Conservation (phyloP, 495 filamentous ascomycete species). For the Aspergillus carlsbadensis region DNA sequence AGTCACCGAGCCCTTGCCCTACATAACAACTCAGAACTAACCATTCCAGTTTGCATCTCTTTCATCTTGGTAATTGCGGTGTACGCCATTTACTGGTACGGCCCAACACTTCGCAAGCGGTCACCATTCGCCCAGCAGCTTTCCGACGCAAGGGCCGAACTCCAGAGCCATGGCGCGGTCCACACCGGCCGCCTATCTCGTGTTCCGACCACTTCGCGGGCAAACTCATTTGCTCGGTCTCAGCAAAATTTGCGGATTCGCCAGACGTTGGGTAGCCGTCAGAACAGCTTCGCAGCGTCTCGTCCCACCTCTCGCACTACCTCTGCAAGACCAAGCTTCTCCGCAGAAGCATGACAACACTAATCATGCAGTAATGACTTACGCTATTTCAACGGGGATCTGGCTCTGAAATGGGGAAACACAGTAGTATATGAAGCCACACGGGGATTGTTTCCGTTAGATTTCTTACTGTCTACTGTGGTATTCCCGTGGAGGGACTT, state of each 20-base stretch:
- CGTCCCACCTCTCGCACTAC: constrained; percentile 36
- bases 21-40: neutral
- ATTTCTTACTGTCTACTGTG: neutral
- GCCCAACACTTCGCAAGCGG: constrained; percentile 63
- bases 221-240: constrained; percentile 47
- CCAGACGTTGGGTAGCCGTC: constrained; percentile 42
- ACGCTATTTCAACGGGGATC: too few relatives aligned
- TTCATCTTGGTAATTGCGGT: constrained; percentile 68
- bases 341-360: neutral
- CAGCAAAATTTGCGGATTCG: constrained; percentile 51
- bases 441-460: neutral
- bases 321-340: constrained; percentile 40
- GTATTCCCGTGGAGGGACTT: neutral
- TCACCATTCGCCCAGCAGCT: constrained; percentile 74
- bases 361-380: neutral
- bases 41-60: constrained; percentile 55
- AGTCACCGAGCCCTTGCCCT: constrained; percentile 21
- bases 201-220: constrained; percentile 38
- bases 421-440: neutral
- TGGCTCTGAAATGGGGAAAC: too few relatives aligned
- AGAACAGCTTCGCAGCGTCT: constrained; percentile 32
- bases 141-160: constrained; percentile 50
- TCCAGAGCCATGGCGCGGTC: constrained; percentile 30
- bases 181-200: constrained; percentile 33
- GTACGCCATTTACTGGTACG: constrained; percentile 77